Base-by-base conservation (phyloP, 805 yeast genomes). In the Spathaspora arborariae region DNA sequence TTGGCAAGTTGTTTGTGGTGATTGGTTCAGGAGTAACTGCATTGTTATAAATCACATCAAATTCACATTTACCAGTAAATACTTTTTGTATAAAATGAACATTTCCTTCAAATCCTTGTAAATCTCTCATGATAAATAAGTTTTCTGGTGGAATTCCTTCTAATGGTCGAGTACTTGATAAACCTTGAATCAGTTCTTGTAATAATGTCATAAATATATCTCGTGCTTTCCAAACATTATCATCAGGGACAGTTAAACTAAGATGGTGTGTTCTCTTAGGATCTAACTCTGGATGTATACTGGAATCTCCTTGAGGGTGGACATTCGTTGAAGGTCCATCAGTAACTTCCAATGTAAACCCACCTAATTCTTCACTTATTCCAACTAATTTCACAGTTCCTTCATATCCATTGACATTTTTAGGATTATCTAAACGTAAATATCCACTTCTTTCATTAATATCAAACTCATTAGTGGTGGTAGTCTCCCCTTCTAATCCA, bases 41-140 rank as follows among this genome's bases (percentile, higher is more conserved):
- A 44, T 67, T 69, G 53, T 80, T 81, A 66, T 68, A 91, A 2
- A 80, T 58, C 18, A 92, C 66, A 50, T 85, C 89, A 60, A 88
- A 88, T 60, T 88, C 88, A 60, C 87, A 85, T 13, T 66, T 70
- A 2, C 95, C 96, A 56, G 76, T 72, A 61, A 81, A 94, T 0
- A 82, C 71, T 56, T 87, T 84, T 64, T 92, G 97, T 22, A 90
- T 66, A 49, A 79, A 78, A 60, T 92, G 97, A 47, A 88, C 60
- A 58, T 88, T 88, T 1, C 97, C 97, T 50, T 67, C 80, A 53
- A 81, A 82, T 20, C 67, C 62, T 39, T 80, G 76, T 13, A 80
- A 51, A 58, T 88, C 82, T 54, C 87, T 74, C 37, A 89, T 51
- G 4, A 80, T 65, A 42, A 80, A 78, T 5, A 74, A 61, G 55